phyloP scores from a whole-genome alignment of 179 eudicot species.

The Sideroxylon spinosum region DNA sequence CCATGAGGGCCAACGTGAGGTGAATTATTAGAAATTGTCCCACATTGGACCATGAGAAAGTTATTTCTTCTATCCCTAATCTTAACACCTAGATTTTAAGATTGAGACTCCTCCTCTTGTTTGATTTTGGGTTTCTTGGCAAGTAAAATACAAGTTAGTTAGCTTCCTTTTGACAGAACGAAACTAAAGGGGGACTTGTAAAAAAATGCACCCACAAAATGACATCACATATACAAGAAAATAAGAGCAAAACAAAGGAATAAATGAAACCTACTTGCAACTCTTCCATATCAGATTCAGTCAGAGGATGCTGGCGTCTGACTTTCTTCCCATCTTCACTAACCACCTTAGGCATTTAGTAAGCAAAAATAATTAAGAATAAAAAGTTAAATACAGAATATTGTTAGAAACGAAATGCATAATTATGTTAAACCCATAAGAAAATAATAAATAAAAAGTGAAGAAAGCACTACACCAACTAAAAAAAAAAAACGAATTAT shows the following conservation, averaged over 20 bases:
- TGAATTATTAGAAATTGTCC: no score
- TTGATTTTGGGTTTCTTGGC: no score
- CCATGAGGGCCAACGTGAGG: no score
- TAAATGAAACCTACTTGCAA: constrained; percentile 56
- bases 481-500: neutral
- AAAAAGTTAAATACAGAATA: neutral
- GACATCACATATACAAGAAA: neutral
- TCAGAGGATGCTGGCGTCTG: constrained; percentile 64
- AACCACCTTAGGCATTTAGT: constrained; percentile 52
- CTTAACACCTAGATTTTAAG: no score
- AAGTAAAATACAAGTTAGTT: neutral
- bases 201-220: neutral
- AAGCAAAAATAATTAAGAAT: neutral
- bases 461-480: neutral
- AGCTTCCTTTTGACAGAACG: neutral
- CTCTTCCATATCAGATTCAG: constrained; percentile 82
- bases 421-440: neutral
- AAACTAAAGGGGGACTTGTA: neutral
- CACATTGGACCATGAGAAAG: no score
- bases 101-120: no score
- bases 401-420: neutral
- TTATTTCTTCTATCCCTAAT: no score
- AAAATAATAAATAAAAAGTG: neutral
- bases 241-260: neutral
- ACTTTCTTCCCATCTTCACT: constrained; percentile 97